A percentile compares a stretch with the other conserved stretches of the same genome.
Evolutionary conservation across 2,329 filamentous ascomycete species (phyloP).

Genomic region (Trichoderma sp.): DNA sequence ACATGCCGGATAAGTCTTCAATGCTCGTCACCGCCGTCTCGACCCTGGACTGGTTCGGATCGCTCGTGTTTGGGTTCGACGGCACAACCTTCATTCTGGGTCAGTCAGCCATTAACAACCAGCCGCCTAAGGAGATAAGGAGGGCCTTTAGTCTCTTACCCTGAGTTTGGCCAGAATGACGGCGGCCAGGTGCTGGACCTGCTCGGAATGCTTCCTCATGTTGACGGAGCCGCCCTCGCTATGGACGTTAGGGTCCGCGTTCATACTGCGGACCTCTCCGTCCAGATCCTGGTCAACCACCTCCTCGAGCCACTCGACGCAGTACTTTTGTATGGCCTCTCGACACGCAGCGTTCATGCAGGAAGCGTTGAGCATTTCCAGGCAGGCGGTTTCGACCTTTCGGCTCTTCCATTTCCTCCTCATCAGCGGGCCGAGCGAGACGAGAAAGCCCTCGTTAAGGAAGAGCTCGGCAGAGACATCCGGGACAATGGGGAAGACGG

Average conservation of each 20-base stretch:
- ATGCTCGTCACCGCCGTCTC: constrained; percentile 61
- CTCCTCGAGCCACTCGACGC: constrained; percentile 83
- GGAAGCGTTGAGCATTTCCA: constrained; percentile 89
- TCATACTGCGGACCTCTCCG: constrained; percentile 52
- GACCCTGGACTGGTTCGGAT: constrained; percentile 49
- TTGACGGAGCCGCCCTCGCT: constrained; percentile 60
- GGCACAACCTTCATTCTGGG: constrained; percentile 58
- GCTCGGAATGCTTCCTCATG: constrained; percentile 62
- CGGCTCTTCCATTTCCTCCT: constrained; percentile 79
- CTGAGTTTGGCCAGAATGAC: constrained; percentile 75
- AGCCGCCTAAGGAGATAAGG: not conserved
- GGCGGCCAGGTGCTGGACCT: constrained; percentile 67
- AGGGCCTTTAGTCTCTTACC: constrained; percentile 44
- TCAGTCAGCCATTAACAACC: constrained; percentile 50
- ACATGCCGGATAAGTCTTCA: constrained; percentile 65
- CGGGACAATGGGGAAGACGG: constrained; percentile 83
- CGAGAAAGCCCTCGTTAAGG: constrained; percentile 83
- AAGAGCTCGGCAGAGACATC: constrained; percentile 77
- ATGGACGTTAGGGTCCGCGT: constrained; percentile 60
- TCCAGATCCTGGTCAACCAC: constrained; percentile 74
- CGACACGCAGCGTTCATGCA: constrained; percentile 84
- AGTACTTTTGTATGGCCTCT: constrained; percentile 81
- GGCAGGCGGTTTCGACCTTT: constrained; percentile 80
- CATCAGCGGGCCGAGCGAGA: constrained; percentile 74
- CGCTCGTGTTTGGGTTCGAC: constrained; percentile 45